These are phyloP conservation scores for Neurospora crassa DNA, from an alignment of 2,329 filamentous ascomycete species.

Conservation along the genomic window DNA sequence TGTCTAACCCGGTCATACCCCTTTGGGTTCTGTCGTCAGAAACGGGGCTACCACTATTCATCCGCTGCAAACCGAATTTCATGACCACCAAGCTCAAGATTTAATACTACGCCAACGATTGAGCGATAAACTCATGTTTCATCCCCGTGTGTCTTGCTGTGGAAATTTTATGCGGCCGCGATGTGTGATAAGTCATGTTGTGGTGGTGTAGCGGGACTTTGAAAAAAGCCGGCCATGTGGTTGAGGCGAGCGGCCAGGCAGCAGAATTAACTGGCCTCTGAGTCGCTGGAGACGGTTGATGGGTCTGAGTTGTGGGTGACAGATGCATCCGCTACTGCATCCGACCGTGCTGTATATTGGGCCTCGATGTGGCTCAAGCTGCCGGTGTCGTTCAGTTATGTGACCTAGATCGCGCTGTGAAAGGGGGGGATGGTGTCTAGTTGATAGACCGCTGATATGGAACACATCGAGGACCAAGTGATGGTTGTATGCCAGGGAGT, in stretches of 20 bases:
- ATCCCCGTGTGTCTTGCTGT: not conserved
- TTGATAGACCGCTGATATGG: not conserved
- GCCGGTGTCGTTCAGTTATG: not conserved
- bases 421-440: not conserved
- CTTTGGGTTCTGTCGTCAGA: not conserved
- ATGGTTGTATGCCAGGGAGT: not conserved
- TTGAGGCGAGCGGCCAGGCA: not conserved
- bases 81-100: not conserved
- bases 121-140: not conserved
- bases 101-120: not conserved
- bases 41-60: not conserved
- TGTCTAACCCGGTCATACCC: not conserved
- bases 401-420: not conserved
- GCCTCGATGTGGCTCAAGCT: not conserved
- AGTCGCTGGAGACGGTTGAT: not conserved
- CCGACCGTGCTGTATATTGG: not conserved
- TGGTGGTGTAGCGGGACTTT: not conserved
- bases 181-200: not conserved
- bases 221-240: not conserved
- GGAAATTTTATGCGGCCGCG: not conserved
- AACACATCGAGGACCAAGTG: not conserved
- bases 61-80: not conserved
- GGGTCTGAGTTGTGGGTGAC: not conserved
- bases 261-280: not conserved
- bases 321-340: not conserved